These are phyloP conservation scores for Staphylotrichum tortipilum DNA, from an alignment of 495 filamentous ascomycete genomes.

Conservation along the genomic window DNA sequence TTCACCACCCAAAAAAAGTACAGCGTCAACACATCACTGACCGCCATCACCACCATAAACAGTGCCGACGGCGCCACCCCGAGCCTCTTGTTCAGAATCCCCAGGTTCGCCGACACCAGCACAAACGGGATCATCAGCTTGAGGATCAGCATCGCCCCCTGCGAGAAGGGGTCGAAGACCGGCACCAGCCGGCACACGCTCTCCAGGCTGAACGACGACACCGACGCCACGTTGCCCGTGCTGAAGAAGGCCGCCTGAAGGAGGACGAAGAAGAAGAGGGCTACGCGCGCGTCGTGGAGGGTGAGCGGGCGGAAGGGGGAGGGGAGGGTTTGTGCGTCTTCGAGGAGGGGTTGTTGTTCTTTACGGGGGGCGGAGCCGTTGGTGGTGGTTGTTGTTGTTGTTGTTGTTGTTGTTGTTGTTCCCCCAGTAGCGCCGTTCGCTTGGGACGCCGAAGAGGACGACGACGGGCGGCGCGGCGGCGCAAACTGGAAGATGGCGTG, in stretches of 20 bases:
- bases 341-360: not conserved
- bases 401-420: conserved; percentile 8
- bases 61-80: conserved; percentile 75
- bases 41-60: conserved; percentile 90
- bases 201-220: conserved; percentile 91
- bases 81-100: conserved; percentile 79
- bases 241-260: conserved; percentile 95
- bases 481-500: conserved; percentile 60
- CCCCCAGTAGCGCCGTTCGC: conserved; percentile 5
- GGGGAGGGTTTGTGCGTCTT: conserved; percentile 5
- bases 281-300: conserved; percentile 73
- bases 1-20: conserved; percentile 97
- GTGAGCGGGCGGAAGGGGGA: conserved; percentile 60
- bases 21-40: conserved; percentile 85
- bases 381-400: conserved; percentile 2
- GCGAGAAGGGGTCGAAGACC: conserved; percentile 87
- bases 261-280: conserved; percentile 90
- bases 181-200: conserved; percentile 87
- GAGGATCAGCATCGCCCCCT: conserved; percentile 76
- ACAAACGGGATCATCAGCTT: conserved; percentile 94
- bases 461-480: conserved; percentile 10
- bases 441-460: too few relatives aligned
- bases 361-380: conserved; percentile 22
- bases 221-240: conserved; percentile 90
- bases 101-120: conserved; percentile 85